Base-by-base conservation (phyloP, 805 yeast genomes). In the Candida multigemmis region DNA sequence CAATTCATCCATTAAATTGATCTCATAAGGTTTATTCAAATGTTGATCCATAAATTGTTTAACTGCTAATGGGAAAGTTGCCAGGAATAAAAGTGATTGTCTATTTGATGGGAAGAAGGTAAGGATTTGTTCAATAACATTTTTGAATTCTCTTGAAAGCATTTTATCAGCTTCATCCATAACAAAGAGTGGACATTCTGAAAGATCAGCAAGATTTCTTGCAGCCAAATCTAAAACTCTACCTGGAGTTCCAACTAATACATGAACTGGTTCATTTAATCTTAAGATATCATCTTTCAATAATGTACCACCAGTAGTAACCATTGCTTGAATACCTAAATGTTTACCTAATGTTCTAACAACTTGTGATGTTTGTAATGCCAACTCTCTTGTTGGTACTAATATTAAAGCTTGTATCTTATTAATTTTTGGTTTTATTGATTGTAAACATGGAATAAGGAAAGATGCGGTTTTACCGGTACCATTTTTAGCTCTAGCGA, bases 151-250 rank as follows among this genome's bases (percentile, higher is more conserved):
- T 42, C 84, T 75, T 20, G 91, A 75, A 34, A 91, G 71, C 81
- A 91, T 83, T 56, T 91, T 91, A 58, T 91, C 98, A 32, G 98
- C 98, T 67, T 91, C 98, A 56, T 91, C 98, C 96, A 91, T 86
- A 28, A 93, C 77, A 52, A 91, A 86, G 53, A 84, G 66, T 23
- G 81, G 77, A 58, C 95, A 84, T 36, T 79, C 81, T 30, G 83
- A 75, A 34, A 91, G 71, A 49, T 89, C 94, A 8, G 94, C 95
- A 30, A 89, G 67, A 28, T 71, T 68, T 64, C 95, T 79, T 17
- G 86, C 71, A 5, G 96, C 96, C 49, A 91, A 72, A 58, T 91
- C 98, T 35, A 91, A 70, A 20, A 91, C 87, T 66, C 98, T 78
- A 43, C 98, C 98, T 3, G 97, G 97, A 18, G 98, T 91, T 39